Percentiles rank a stretch among this genome's conserved stretches.
These are phyloP conservation scores for Neurospora terricola DNA, from an alignment of 495 filamentous ascomycete genomes.

Conservation along the genomic window DNA sequence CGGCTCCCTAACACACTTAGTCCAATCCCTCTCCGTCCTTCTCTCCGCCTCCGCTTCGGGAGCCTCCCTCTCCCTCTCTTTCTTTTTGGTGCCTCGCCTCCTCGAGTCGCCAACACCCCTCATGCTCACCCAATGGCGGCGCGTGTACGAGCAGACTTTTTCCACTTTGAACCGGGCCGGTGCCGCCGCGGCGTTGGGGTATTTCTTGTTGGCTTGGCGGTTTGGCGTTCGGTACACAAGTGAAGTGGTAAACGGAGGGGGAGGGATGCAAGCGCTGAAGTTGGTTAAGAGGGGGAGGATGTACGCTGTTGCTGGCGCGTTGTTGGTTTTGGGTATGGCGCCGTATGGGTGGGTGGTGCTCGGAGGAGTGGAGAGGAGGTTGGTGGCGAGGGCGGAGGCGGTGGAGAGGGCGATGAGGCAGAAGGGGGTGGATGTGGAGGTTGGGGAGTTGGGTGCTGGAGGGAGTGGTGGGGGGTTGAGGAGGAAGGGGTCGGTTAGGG, in stretches of 20 bases:
- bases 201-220: slow-evolving; percentile 36
- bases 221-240: slow-evolving; percentile 5
- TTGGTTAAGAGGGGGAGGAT: slow-evolving; percentile 7
- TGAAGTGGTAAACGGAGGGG: not conserved
- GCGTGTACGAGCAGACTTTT: slow-evolving; percentile 25
- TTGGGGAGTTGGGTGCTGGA: not conserved
- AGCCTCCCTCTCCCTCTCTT: slow-evolving; percentile 29
- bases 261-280: not conserved
- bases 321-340: slow-evolving; percentile 29
- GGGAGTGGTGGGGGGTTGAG: not conserved
- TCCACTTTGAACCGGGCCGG: slow-evolving; percentile 23
- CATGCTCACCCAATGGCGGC: slow-evolving; percentile 41
- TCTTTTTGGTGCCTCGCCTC: slow-evolving; percentile 37
- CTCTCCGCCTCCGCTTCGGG: slow-evolving; percentile 34
- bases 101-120: slow-evolving; percentile 42
- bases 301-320: slow-evolving; percentile 33
- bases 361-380: slow-evolving; percentile 29
- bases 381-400: slow-evolving; percentile 26
- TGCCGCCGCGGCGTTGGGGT: slow-evolving; percentile 22
- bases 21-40: slow-evolving; percentile 39
- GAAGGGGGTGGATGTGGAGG: slow-evolving; percentile 3
- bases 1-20: slow-evolving; percentile 24
- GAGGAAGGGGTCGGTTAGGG: not conserved
- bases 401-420: slow-evolving; percentile 21
- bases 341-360: slow-evolving; percentile 43